A percentile compares a stretch with the other conserved stretches of the same genome.
Conservation (phyloP, 495 filamentous ascomycete species). For the Stereocaulon alpinum region DNA sequence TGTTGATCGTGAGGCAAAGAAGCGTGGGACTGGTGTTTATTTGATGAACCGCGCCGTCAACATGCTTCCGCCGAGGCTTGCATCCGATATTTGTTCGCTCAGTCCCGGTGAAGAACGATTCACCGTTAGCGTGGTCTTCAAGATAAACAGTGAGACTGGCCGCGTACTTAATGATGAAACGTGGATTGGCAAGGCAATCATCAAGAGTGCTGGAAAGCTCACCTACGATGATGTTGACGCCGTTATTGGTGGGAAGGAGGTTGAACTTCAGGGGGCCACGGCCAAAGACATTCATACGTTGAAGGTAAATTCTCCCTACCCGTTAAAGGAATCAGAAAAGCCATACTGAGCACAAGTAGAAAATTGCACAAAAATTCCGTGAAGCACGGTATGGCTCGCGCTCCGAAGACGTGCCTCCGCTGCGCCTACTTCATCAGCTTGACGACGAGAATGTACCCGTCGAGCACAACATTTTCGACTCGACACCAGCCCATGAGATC, state of each 20-base stretch:
- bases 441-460: conserved; percentile 98
- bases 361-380: conserved; percentile 76
- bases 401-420: conserved; percentile 64
- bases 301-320: conserved; percentile 43
- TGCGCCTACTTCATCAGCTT: conserved; percentile 84
- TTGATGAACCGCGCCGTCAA: conserved; percentile 85
- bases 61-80: conserved; percentile 76
- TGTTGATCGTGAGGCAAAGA: conserved; percentile 95
- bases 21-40: conserved; percentile 92
- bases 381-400: conserved; percentile 74
- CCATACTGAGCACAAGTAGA: conserved; percentile 29
- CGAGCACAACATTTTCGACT: conserved; percentile 91
- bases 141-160: conserved; percentile 67
- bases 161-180: conserved; percentile 68
- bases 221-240: conserved; percentile 77
- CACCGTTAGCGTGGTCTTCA: conserved; percentile 86
- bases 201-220: conserved; percentile 81
- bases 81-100: conserved; percentile 78
- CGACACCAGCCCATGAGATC: conserved; percentile 77
- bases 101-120: conserved; percentile 78
- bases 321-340: background rate
- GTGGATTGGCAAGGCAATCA: conserved; percentile 89
- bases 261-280: conserved; percentile 47
- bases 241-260: conserved; percentile 53
- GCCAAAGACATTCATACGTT: conserved; percentile 66